Base-by-base conservation (phyloP, 2,329 filamentous ascomycete genomes). In the Cercospora beticola region DNA sequence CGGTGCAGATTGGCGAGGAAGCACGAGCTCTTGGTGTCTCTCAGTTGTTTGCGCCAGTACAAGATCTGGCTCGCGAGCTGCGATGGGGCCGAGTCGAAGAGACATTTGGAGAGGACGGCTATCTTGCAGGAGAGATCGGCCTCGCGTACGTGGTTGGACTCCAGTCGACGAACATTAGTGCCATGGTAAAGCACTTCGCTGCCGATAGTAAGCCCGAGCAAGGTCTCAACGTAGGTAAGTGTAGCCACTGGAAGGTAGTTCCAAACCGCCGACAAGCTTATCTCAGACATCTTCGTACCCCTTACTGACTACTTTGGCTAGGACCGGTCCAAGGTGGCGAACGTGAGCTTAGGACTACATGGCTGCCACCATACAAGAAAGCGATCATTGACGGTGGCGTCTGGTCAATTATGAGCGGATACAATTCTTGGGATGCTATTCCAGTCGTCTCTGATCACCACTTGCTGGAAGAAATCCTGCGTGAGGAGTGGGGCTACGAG, bases 141-240 rank as follows among this genome's bases (percentile, higher is more conserved):
- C 87, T 90, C 74, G 81, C 84, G 36, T 88, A 86, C 66, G 82
- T 88, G 36, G 83, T 81, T 62, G 87, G 90, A 26, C 79, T 92
- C 1, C 89, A 93, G 77, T 84, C 83, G 12, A 82, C 83, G 36
- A 88, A 88, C 54, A 90, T 92, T 5, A 88, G 87, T 26, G 87
- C 90, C 16, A 92, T 88, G 78, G 88, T 93, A 58, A 93, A 93
- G 81, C 91, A 93, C 76, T 93, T 90, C 76, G 89, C 88, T 12
- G 91, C 86, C 1, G 92, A 88, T 75, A 90, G 85, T 58, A 82
- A 83, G 0, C 90, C 90, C 0, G 90, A 93, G 74, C 90, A 92
- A 76, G 90, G 90, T 1, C 78, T 93, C 54, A 93, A 93, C 76
- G 89, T 87, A 8, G 36, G 36, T 43, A n/a, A n/a, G 36, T 43